phyloP scores from a whole-genome alignment of 2,329 filamentous ascomycete species.

The Scedosporium minutisporum region DNA sequence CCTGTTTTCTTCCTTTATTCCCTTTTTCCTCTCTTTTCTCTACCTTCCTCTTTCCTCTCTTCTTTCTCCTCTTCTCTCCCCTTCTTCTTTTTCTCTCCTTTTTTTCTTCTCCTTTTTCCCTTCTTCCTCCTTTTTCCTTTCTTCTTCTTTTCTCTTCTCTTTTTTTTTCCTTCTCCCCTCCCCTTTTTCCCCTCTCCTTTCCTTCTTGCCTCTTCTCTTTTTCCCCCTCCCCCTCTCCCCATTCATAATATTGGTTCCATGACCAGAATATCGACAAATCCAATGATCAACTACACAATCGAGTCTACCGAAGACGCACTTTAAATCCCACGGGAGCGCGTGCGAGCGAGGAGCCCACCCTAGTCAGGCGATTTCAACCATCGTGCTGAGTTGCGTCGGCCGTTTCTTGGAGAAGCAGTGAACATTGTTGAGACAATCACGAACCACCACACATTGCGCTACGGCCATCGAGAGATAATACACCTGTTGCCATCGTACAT shows the following conservation, averaged over 20 bases:
- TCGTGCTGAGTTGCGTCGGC: slow-evolving; percentile 30
- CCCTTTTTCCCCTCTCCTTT: too few species aligned
- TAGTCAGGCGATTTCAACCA: slow-evolving; percentile 47
- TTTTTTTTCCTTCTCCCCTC: not conserved
- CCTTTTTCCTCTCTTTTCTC: slow-evolving; percentile 4
- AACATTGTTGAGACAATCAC: slow-evolving; percentile 3
- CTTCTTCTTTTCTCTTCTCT: too few species aligned
- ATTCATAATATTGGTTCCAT: slow-evolving; percentile 22
- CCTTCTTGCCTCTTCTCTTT: too few species aligned
- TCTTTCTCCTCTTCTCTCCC: slow-evolving; percentile 17
- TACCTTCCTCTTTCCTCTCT: slow-evolving; percentile 16
- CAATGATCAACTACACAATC: slow-evolving; percentile 44
- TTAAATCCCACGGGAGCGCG: slow-evolving; percentile 61
- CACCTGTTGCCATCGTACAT: slow-evolving; percentile 1
- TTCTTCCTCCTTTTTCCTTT: too few species aligned
- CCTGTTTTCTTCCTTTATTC: not conserved
- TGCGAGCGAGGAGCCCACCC: slow-evolving; percentile 41
- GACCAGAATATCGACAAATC: slow-evolving; percentile 29
- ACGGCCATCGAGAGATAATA: slow-evolving; percentile 1
- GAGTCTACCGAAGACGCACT: slow-evolving; percentile 53
- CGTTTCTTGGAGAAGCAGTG: slow-evolving; percentile 10
- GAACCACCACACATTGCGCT: not conserved
- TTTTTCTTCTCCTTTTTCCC: not conserved
- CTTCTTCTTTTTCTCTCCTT: too few species aligned
- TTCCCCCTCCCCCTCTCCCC: slow-evolving; percentile 17